Evolutionary conservation across 306 rosid genomes (phyloP).

Genomic region (Psophocarpus tetragonolobus): DNA sequence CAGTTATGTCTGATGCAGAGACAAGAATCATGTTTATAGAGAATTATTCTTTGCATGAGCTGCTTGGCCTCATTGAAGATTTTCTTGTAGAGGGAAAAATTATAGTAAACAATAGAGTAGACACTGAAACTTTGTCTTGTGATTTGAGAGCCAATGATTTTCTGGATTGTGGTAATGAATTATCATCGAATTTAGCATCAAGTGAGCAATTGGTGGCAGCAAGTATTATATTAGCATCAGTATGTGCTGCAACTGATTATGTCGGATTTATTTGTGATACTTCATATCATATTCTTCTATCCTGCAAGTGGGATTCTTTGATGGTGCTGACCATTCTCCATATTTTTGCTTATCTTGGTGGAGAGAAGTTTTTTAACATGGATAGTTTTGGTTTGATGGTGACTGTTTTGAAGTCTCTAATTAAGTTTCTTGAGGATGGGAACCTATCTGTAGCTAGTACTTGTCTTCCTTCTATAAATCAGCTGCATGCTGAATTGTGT

Average conservation of each 20-base stretch:
- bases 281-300: slow-evolving; percentile 60
- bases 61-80: slow-evolving; percentile 66
- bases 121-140: slow-evolving; percentile 31
- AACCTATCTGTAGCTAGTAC: slow-evolving; percentile 39
- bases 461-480: slow-evolving; percentile 44
- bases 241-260: slow-evolving; percentile 63
- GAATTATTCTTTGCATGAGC: slow-evolving; percentile 53
- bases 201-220: slow-evolving; percentile 72
- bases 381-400: slow-evolving; percentile 44
- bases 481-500: slow-evolving; percentile 45
- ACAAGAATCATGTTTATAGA: slow-evolving; percentile 48
- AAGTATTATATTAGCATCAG: slow-evolving; percentile 69
- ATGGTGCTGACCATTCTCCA: slow-evolving; percentile 66
- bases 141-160: slow-evolving; percentile 37
- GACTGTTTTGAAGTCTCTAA: slow-evolving; percentile 69
- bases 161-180: slow-evolving; percentile 39
- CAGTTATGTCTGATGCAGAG: slow-evolving; percentile 66
- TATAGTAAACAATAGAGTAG: slow-evolving; percentile 30
- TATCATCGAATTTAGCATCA: slow-evolving; percentile 52
- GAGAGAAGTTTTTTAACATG: slow-evolving; percentile 51
- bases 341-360: slow-evolving; percentile 72
- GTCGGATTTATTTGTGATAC: slow-evolving; percentile 59
- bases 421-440: slow-evolving; percentile 58
- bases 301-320: slow-evolving; percentile 46
- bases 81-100: slow-evolving; percentile 60